Evolutionary conservation across 495 filamentous ascomycete species (phyloP).

Genomic region (Hypoxylon lienhwacheense): DNA sequence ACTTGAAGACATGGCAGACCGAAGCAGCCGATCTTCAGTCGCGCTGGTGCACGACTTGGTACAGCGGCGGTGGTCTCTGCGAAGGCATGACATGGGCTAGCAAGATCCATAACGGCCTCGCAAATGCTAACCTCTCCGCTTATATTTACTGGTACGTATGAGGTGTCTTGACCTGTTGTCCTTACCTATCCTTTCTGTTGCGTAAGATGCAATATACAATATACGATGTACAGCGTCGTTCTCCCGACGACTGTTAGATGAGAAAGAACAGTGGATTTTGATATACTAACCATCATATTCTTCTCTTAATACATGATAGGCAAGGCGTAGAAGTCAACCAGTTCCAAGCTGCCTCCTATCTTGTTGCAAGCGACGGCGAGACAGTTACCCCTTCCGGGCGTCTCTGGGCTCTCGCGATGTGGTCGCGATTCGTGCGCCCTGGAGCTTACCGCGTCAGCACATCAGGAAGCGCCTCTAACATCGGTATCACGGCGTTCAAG

Average conservation of each 20-base stretch:
- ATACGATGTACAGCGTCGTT: too few species aligned
- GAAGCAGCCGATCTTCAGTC: slow-evolving; percentile 51
- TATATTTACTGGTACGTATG: slow-evolving; percentile 47
- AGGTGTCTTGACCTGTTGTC: too few species aligned
- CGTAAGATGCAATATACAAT: neutral
- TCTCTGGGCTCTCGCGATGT: slow-evolving; percentile 57
- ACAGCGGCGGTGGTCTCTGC: slow-evolving; percentile 45
- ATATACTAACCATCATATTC: neutral
- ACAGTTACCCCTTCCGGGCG: slow-evolving; percentile 43
- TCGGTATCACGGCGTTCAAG: slow-evolving; percentile 51
- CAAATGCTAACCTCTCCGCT: slow-evolving; percentile 47
- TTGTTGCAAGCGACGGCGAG: slow-evolving; percentile 42
- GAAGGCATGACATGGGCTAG: slow-evolving; percentile 62
- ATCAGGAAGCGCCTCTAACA: slow-evolving; percentile 34
- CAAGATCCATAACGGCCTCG: slow-evolving; percentile 51
- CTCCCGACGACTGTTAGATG: too few species aligned
- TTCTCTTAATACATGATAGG: slow-evolving; percentile 35
- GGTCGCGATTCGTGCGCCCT: slow-evolving; percentile 49
- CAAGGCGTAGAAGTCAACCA: slow-evolving; percentile 44
- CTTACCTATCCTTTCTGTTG: neutral
- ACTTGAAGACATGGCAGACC: slow-evolving; percentile 51
- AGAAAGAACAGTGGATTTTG: too few species aligned
- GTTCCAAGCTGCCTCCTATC: slow-evolving; percentile 44
- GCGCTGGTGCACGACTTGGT: slow-evolving; percentile 48
- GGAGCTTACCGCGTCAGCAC: slow-evolving; percentile 51